Evolutionary conservation across 139 green algal species (phyloP).

Genomic region (Yamagishiella unicocca): DNA sequence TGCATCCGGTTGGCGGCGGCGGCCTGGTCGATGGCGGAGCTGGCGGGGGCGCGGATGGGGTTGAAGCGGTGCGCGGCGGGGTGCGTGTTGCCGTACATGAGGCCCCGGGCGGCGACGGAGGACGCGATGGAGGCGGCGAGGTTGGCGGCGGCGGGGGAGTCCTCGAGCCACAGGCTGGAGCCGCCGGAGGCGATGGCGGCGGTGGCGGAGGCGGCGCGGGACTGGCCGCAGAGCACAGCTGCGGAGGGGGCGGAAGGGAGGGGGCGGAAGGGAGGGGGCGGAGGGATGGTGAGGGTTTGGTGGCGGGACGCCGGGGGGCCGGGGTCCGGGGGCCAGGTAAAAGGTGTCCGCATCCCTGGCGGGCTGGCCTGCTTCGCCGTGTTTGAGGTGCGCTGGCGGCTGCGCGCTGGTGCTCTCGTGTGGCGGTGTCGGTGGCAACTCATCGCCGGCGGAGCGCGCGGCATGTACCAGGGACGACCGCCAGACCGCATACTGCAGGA

Average conservation of each 20-base stretch:
- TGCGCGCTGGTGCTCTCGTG: no score
- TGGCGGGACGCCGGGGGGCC: no score
- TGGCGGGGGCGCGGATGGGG: constrained; percentile 33
- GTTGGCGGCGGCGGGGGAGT: constrained; percentile 25
- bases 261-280: no score
- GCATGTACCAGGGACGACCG: no score
- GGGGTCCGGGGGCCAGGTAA: no score
- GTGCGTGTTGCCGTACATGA: constrained; percentile 41
- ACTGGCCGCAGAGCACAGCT: constrained; percentile 36
- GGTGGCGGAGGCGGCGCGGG: constrained; percentile 5
- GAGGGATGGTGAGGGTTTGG: not conserved
- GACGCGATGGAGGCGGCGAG: constrained; percentile 14
- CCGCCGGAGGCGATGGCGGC: constrained; percentile 23
- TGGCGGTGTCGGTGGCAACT: no score
- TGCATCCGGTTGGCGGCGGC: constrained; percentile 17
- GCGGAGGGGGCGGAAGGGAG: no score
- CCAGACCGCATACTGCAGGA: no score
- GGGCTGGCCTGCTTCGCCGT: no score
- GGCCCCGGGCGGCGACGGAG: constrained; percentile 29
- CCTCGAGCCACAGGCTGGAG: constrained; percentile 30
- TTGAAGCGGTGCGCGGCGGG: constrained; percentile 30
- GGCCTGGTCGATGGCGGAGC: constrained; percentile 12
- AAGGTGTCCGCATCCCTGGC: no score
- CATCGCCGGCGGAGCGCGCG: no score
- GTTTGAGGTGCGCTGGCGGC: no score